A percentile compares a stretch with the other conserved stretches of the same genome.
phyloP scores from a whole-genome alignment of 805 yeast genomes.

The Candida jianshihensis region DNA sequence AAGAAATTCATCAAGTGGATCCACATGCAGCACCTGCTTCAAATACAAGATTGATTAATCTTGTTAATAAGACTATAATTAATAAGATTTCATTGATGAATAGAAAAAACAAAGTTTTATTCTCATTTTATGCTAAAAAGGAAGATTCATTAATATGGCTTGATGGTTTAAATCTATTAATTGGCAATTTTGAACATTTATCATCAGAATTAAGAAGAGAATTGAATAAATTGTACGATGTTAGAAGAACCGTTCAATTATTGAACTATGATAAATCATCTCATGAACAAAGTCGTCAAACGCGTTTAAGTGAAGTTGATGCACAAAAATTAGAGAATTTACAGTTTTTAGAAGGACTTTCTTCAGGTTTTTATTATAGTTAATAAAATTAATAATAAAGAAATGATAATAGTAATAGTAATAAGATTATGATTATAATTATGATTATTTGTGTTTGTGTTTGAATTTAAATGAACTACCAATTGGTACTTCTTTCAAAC shows the following conservation, averaged over 20 bases:
- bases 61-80: slow-evolving; percentile 50
- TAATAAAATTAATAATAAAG: too few relatives aligned
- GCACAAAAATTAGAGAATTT: slow-evolving; percentile 7
- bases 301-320: not conserved
- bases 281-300: slow-evolving; percentile 10
- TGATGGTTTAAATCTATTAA: slow-evolving; percentile 61
- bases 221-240: slow-evolving; percentile 34
- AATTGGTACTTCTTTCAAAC: too few relatives aligned
- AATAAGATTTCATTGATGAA: slow-evolving; percentile 48
- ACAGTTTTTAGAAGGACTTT: slow-evolving; percentile 12
- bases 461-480: too few relatives aligned
- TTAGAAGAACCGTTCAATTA: slow-evolving; percentile 45
- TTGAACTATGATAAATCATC: slow-evolving; percentile 20
- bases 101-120: slow-evolving; percentile 32
- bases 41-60: slow-evolving; percentile 41
- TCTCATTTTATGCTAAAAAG: slow-evolving; percentile 63
- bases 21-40: slow-evolving; percentile 29
- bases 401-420: too few relatives aligned
- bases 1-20: slow-evolving; percentile 40
- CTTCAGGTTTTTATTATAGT: slow-evolving; percentile 18
- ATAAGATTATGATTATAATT: too few relatives aligned
- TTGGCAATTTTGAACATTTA: slow-evolving; percentile 28
- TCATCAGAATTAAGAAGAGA: slow-evolving; percentile 40
- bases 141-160: slow-evolving; percentile 68
- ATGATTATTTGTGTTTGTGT: too few relatives aligned